Conservation (phyloP, 1,284 basidiomycete species). For the Apiotrichum veenhuisii region DNA sequence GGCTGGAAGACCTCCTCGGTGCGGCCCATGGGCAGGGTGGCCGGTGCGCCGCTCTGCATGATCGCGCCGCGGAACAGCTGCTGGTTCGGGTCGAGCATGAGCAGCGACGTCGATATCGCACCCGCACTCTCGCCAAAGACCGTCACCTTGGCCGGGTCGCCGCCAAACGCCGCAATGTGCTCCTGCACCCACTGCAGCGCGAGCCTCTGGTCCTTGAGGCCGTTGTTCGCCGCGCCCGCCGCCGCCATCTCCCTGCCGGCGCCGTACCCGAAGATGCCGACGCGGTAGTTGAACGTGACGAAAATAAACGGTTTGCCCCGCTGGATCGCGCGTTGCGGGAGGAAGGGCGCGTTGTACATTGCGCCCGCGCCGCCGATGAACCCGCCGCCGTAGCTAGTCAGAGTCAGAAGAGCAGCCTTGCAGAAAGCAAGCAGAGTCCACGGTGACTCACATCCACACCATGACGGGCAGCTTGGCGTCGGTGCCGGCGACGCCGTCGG, state of each 20-base stretch:
- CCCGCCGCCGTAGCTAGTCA: conserved; percentile 40
- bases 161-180: conserved; percentile 53
- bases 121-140: conserved; percentile 49
- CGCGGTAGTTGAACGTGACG: conserved; percentile 52
- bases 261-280: conserved; percentile 51
- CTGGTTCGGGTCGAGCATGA: conserved; percentile 29
- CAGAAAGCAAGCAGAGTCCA: too few relatives aligned
- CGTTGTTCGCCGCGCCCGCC: conserved; percentile 43
- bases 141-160: conserved; percentile 50
- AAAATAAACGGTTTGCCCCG: conserved; percentile 43
- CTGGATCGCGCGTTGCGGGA: too few relatives aligned
- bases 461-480: conserved; percentile 41
- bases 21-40: conserved; percentile 29
- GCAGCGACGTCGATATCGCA: conserved; percentile 39
- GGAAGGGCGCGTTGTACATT: conserved; percentile 24
- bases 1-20: conserved; percentile 30
- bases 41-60: conserved; percentile 47
- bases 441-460: conserved; percentile 27
- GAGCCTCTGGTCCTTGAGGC: conserved; percentile 50
- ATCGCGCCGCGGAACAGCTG: conserved; percentile 47
- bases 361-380: conserved; percentile 25
- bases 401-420: neutral
- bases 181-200: conserved; percentile 54
- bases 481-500: conserved; percentile 18
- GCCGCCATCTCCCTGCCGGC: conserved; percentile 38